Evolutionary conservation across 2,329 filamentous ascomycete genomes (phyloP).

Genomic region (Davidsoniella virescens): DNA sequence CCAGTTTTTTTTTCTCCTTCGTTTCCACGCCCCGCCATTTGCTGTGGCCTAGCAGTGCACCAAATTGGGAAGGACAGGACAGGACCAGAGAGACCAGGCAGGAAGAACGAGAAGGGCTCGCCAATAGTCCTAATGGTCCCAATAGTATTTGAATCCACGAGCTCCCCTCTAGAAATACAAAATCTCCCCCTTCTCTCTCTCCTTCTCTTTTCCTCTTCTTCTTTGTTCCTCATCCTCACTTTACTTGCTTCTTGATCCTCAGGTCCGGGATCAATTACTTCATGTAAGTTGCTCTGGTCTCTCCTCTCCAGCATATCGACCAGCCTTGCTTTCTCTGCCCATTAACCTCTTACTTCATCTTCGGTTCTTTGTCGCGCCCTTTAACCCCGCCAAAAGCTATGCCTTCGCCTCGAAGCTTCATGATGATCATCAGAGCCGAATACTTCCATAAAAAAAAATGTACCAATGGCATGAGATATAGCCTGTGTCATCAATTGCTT

Average conservation of each 20-base stretch:
- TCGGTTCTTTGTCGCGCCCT: neutral
- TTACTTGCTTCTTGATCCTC: constrained; percentile 12
- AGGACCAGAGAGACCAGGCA: too few species aligned
- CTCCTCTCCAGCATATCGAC: neutral
- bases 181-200: constrained; percentile 12
- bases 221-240: constrained; percentile 13
- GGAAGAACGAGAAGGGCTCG: too few species aligned
- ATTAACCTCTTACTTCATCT: neutral
- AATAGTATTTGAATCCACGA: constrained; percentile 5
- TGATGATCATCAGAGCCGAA: neutral
- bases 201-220: constrained; percentile 12
- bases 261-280: constrained; percentile 13
- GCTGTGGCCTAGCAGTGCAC: neutral
- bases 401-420: neutral
- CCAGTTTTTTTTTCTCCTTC: constrained; percentile 2
- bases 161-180: constrained; percentile 10
- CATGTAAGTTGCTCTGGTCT: constrained; percentile 11
- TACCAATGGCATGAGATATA: too few species aligned
- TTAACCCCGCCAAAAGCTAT: neutral
- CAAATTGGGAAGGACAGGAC: neutral
- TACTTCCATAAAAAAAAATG: too few species aligned
- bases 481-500: too few species aligned
- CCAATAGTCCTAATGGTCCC: neutral
- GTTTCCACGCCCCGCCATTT: constrained; percentile 5
- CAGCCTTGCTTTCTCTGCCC: constrained; percentile 10